Evolutionary conservation across 495 filamentous ascomycete genomes (phyloP), one percentile per base, ranked within the genome.

Genomic region (Talaromyces ruber): DNA sequence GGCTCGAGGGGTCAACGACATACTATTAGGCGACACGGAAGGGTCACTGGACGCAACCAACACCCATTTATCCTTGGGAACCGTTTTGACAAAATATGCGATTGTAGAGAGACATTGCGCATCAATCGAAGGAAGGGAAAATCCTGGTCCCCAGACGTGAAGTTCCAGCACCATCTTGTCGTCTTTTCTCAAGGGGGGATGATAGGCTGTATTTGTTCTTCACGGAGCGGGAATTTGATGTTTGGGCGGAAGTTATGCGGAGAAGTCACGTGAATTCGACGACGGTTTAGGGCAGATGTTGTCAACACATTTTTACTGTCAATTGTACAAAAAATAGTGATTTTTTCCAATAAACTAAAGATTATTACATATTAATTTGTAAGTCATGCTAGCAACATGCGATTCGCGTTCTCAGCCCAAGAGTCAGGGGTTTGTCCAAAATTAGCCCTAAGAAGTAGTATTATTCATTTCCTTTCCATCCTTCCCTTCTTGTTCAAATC

Each of bases 61-160:
- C 59, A 80, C 78, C 91, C 92, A 98, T 62, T 82, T 72, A 50
- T 82, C 77, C 64, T 73, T 71, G 26, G 82, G 81, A 9, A 88
- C 70, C 55, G 78, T 75, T 61, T 84, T 72, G 11, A 82, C 79
- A 34, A 92, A 78, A 68, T 88, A 93, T 39, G 90, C 82, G 61
- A 93, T 86, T 43, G 86, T 77, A 14, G 90, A 88, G 50, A 93
- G 82, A 65, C 89, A 97, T 81, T 95, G 89, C 57, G 94, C 80
- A 62, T 97, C 93, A 63, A 97, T 87, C 58, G 93, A 97, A 9
- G 93, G 89, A 43, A 97, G 83, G 28, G 80, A 81, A 72, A 95
- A 95, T 37, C 88, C 92, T 32, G 92, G 90, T 45, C 94, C 93
- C 90, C 91, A 97, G 64, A 97, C 83, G 71, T 96, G 89, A 43